These are phyloP conservation scores for Syzygium aqueum DNA, from an alignment of 345 rosid genomes.

Conservation along the genomic window DNA sequence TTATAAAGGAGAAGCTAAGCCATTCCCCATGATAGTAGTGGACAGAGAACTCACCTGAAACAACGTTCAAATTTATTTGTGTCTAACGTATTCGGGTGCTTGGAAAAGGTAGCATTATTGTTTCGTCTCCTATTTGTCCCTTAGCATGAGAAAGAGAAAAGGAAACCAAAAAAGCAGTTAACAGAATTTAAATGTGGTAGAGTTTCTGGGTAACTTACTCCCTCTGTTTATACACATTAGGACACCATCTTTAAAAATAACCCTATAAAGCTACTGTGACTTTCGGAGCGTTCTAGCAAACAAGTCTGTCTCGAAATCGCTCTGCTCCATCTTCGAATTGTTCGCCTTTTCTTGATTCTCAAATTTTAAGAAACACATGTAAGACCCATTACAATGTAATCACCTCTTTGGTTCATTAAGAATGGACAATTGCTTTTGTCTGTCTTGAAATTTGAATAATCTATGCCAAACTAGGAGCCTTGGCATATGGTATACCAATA, in stretches of 20 bases:
- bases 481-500: neutral
- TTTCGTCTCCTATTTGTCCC: neutral
- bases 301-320: neutral
- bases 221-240: neutral
- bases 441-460: neutral
- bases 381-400: neutral
- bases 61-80: constrained; percentile 4
- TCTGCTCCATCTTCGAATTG: neutral
- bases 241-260: neutral
- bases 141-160: neutral
- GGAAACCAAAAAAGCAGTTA: neutral
- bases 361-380: neutral
- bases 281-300: neutral
- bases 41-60: constrained; percentile 8
- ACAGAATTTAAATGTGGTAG: neutral
- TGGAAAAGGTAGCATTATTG: neutral
- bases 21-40: neutral
- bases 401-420: neutral
- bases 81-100: constrained; percentile 4
- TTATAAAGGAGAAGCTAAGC: neutral
- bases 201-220: neutral
- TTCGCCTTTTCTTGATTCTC: neutral
- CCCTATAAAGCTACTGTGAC: neutral
- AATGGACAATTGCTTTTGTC: neutral
- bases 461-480: neutral